A percentile compares a stretch with the other conserved stretches of the same genome.
phyloP scores from a whole-genome alignment of 495 filamentous ascomycete species.

The Daldinia bambusicola region DNA sequence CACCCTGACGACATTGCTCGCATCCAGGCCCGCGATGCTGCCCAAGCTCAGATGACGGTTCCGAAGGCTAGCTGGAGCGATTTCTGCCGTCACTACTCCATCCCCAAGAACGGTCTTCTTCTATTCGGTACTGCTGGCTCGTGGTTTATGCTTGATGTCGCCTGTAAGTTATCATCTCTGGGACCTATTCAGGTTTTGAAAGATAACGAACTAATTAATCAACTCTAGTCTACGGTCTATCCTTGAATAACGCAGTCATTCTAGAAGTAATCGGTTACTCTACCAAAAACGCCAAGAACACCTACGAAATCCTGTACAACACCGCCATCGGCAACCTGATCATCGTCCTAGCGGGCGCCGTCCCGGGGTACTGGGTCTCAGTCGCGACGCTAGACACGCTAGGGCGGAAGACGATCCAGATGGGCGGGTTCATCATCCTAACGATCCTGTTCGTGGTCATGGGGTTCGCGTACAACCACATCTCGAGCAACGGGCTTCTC shows the following conservation, averaged over 20 bases:
- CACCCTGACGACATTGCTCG: conserved; percentile 70
- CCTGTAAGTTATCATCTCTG: conserved; percentile 35
- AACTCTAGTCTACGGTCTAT: conserved; percentile 70
- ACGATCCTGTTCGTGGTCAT: conserved; percentile 80
- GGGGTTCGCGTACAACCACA: conserved; percentile 74
- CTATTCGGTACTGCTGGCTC: conserved; percentile 81
- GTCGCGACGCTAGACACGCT: conserved; percentile 74
- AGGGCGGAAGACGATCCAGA: conserved; percentile 83
- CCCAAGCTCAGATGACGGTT: conserved; percentile 58
- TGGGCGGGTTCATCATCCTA: conserved; percentile 76
- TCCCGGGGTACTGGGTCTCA: conserved; percentile 82
- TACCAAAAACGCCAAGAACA: conserved; percentile 59
- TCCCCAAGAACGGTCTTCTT: conserved; percentile 74
- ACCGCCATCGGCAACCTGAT: conserved; percentile 79
- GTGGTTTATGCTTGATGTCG: conserved; percentile 80
- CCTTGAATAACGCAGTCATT: conserved; percentile 77
- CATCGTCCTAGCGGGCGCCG: conserved; percentile 76
- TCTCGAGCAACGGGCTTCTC: conserved; percentile 68
- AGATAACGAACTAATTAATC: not conserved
- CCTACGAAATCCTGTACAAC: conserved; percentile 74
- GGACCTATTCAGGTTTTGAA: not conserved
- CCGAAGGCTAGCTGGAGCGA: conserved; percentile 74
- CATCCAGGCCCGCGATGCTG: conserved; percentile 58
- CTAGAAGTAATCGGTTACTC: conserved; percentile 75
- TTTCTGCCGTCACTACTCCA: conserved; percentile 70